Percentiles rank a stretch among this genome's conserved stretches.
Conservation (phyloP, 1,284 basidiomycete species). For the Melanopsichium pennsylvanicum region DNA sequence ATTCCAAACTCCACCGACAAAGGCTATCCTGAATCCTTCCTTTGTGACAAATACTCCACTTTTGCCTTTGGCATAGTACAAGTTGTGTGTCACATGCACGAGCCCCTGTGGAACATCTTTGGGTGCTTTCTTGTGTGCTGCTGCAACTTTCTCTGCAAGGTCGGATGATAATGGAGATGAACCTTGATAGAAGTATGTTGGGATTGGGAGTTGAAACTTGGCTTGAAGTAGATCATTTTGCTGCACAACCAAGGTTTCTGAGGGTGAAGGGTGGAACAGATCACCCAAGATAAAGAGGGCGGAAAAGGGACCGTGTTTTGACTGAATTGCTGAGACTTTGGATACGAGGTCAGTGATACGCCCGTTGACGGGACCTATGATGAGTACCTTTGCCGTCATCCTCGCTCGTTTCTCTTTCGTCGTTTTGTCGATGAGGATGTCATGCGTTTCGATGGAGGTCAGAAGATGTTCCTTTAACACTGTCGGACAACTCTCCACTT, state of each 20-base stretch:
- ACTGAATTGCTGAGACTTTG: slow-evolving; percentile 85
- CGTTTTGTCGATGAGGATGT: too few species aligned
- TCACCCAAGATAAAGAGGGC: slow-evolving; percentile 86
- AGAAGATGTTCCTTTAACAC: too few species aligned
- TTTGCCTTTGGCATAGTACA: slow-evolving; percentile 50
- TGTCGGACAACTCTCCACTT: too few species aligned
- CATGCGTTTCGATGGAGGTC: too few species aligned
- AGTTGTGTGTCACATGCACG: slow-evolving; percentile 30
- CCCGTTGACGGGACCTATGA: slow-evolving; percentile 84
- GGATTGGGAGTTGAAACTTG: slow-evolving; percentile 77
- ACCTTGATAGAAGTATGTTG: slow-evolving; percentile 94
- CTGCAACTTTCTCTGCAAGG: slow-evolving; percentile 3
- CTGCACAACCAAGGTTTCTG: slow-evolving; percentile 67
- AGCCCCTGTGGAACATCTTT: slow-evolving; percentile 4
- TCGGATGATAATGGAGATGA: slow-evolving; percentile 38
- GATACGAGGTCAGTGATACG: slow-evolving; percentile 77
- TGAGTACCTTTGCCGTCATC: slow-evolving; percentile 71
- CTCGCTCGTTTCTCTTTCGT: background rate
- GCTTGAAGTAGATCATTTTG: slow-evolving; percentile 75
- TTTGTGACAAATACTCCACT: slow-evolving; percentile 31
- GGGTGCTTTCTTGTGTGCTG: background rate
- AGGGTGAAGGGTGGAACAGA: slow-evolving; percentile 74
- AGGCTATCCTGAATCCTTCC: slow-evolving; percentile 44
- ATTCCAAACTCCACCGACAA: slow-evolving; percentile 45
- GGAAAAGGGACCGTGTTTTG: slow-evolving; percentile 93